A percentile compares a stretch with the other conserved stretches of the same genome.
Conservation (phyloP, 1,284 basidiomycete species). For the Heterobasidion irregulare region DNA sequence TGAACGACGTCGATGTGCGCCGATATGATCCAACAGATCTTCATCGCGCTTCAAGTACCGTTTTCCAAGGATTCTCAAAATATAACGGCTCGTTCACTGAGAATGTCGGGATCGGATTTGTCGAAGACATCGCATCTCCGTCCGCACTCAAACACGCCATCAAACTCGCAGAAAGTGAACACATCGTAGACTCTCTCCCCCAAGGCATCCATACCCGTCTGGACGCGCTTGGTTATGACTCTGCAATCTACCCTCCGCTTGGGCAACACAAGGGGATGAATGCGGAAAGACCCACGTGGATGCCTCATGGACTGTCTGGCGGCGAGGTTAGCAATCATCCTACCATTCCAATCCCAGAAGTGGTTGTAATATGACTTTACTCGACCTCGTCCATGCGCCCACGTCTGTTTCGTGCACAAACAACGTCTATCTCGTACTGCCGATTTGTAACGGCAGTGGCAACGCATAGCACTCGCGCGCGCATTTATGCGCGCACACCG, state of each 20-base stretch:
- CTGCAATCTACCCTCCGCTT: conserved; percentile 32
- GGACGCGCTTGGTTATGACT: conserved; percentile 51
- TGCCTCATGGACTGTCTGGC: conserved; percentile 63
- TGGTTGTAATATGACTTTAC: conserved; percentile 1
- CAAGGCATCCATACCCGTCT: conserved; percentile 59
- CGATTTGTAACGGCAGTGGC: conserved; percentile 55
- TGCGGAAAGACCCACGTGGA: conserved; percentile 14
- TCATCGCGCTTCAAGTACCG: conserved; percentile 63
- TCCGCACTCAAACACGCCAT: conserved; percentile 51
- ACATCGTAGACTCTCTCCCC: conserved; percentile 53
- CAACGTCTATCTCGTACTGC: not conserved
- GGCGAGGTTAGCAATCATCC: conserved; percentile 53
- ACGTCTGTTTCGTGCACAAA: not conserved
- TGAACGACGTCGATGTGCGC: conserved; percentile 64
- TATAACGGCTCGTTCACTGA: conserved; percentile 67
- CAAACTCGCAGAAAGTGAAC: conserved; percentile 55
- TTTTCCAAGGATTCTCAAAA: conserved; percentile 78
- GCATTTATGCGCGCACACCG: conserved; percentile 75
- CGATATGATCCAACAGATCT: conserved; percentile 57
- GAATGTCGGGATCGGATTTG: conserved; percentile 72
- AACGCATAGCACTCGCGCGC: conserved; percentile 73
- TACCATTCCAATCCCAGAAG: not conserved
- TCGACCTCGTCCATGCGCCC: conserved; percentile 6
- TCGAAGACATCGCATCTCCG: conserved; percentile 44
- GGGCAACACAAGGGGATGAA: conserved; percentile 11